Percentiles rank a stretch among this genome's conserved stretches.
phyloP scores from a whole-genome alignment of 2,329 filamentous ascomycete species.

The Xylariaceae sp. region DNA sequence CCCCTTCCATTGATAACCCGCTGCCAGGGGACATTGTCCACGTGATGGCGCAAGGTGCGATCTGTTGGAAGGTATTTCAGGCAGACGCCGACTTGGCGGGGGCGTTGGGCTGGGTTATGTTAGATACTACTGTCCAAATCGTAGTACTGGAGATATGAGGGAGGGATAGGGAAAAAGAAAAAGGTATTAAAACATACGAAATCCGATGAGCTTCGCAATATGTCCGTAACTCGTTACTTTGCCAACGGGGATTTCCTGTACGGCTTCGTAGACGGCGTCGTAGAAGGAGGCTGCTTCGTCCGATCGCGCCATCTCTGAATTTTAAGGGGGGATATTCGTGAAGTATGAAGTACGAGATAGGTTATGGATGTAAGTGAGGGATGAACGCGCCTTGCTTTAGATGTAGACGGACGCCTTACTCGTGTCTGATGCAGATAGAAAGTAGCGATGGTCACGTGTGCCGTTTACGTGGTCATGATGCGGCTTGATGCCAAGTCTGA shows the following conservation, averaged over 20 bases:
- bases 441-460: too few species aligned
- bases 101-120: slow-evolving; percentile 54
- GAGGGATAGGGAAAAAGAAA: not conserved
- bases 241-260: slow-evolving; percentile 79
- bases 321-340: too few species aligned
- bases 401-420: too few species aligned
- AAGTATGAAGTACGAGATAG: too few species aligned
- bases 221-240: slow-evolving; percentile 85
- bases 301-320: slow-evolving; percentile 40
- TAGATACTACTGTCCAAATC: too few species aligned
- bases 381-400: too few species aligned
- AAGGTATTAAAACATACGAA: not conserved
- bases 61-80: slow-evolving; percentile 74
- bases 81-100: slow-evolving; percentile 82
- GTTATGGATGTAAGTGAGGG: too few species aligned
- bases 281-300: slow-evolving; percentile 74
- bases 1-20: slow-evolving; percentile 85
- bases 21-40: slow-evolving; percentile 86
- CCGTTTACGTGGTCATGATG: too few species aligned
- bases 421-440: too few species aligned
- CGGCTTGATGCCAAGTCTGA: too few species aligned
- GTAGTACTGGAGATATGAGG: not conserved
- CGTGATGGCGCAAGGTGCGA: slow-evolving; percentile 54
- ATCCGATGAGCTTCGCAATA: slow-evolving; percentile 64
- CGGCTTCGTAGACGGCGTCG: slow-evolving; percentile 70